Base-by-base conservation (phyloP, 176 grass and related monocot genomes). In the Cenchrus americanus region DNA sequence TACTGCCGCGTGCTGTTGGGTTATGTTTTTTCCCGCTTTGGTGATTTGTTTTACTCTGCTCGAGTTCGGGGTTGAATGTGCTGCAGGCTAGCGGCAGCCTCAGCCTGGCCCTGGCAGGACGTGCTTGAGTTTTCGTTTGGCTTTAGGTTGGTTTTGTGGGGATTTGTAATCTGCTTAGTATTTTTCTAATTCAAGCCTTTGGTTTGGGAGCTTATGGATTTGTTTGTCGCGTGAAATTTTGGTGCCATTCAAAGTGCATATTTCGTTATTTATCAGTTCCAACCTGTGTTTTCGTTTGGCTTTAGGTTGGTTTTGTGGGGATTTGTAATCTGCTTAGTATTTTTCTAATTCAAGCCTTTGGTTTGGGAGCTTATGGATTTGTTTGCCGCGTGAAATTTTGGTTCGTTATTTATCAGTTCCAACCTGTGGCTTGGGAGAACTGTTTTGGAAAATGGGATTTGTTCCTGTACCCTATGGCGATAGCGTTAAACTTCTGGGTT, bases 101-200 rank as follows among this genome's bases (percentile, higher is more conserved):
- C 52, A n/a, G 65, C 11, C 21, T 10, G 32, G 21, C 27, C 27
- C 27, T 37, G 34, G 4, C 67, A 80, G 49, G 40, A n/a, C 42
- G 66, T 60, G 4, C 57, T 74, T 3, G 58, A 53, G 37, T 75
- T 52, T 9, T 43, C 0, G 14, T 75, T 74, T 48, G 8, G 14
- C 67, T 57, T 83, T 47, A 23, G 58, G 52, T 80, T 67, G 62
- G 11, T 62, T 24, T 62, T 73, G 15, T 24, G 6, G 46, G 24
- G 82, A 89, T 81, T 70, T 71, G 54, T 64, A 37, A 9, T 55
- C 55, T 46, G 22, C 18, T 71, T 75, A 55, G 73, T 49, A 46
- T 4, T 78, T 66, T 58, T 49, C 15, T 50, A 8, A 17, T 40
- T 17, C n/a, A 41, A 11, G 42, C 40, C 26, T 55, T 75, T 71